phyloP scores from a whole-genome alignment of 805 yeast species.

The Candida xyloterini region DNA sequence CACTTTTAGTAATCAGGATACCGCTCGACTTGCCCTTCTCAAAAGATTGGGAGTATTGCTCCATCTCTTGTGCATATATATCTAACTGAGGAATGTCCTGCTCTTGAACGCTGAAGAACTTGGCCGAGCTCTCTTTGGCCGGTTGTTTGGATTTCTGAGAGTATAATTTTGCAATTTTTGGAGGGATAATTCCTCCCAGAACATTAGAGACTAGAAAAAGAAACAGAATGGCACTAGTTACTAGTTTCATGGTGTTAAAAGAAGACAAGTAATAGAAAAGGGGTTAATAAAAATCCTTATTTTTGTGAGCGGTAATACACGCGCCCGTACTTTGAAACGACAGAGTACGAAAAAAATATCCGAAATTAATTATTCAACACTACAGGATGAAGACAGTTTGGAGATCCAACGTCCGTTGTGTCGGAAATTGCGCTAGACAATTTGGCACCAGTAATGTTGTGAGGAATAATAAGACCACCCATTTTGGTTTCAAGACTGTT shows the following conservation, averaged over 20 bases:
- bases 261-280: not conserved
- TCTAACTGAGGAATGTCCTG: constrained; percentile 9
- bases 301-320: constrained; percentile 7
- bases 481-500: constrained; percentile 88
- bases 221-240: not conserved
- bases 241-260: not conserved
- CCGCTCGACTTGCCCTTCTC: constrained; percentile 26
- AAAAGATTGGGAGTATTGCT: constrained; percentile 9
- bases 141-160: constrained; percentile 1
- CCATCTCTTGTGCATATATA: constrained; percentile 12
- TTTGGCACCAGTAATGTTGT: constrained; percentile 2
- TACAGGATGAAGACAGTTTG: constrained; percentile 4
- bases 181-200: constrained; percentile 12
- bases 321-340: constrained; percentile 6
- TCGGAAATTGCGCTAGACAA: constrained; percentile 1
- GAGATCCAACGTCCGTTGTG: constrained; percentile 5
- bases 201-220: not conserved
- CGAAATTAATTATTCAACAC: not conserved
- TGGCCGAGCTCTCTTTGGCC: not conserved
- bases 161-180: constrained; percentile 7
- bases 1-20: constrained; percentile 17
- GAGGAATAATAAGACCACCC: constrained; percentile 56
- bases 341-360: constrained; percentile 1
- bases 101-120: constrained; percentile 7
- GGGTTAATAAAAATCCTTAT: constrained; percentile 2